Conservation (phyloP, 805 yeast species). For the Hanseniaspora clermontiae region DNA sequence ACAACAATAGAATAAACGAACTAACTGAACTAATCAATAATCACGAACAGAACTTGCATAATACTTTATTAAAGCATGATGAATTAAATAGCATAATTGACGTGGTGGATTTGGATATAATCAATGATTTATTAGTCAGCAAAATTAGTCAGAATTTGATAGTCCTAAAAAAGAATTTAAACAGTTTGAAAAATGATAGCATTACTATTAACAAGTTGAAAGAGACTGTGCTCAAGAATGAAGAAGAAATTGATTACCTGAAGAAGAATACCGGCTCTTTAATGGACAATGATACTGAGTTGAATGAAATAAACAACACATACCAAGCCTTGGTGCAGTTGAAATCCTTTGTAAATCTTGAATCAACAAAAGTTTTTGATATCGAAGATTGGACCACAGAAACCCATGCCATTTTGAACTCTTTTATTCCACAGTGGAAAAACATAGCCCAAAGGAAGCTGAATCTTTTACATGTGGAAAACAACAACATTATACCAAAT, state of each 20-base stretch:
- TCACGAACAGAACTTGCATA: neutral
- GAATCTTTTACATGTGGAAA: constrained; percentile 1
- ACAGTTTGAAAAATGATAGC: neutral
- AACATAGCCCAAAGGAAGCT: constrained; percentile 2
- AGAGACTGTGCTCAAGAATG: neutral
- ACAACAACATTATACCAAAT: neutral
- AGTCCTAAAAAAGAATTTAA: neutral
- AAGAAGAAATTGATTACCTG: neutral
- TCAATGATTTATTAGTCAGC: neutral
- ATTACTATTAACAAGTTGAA: neutral
- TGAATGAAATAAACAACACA: neutral
- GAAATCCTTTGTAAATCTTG: neutral
- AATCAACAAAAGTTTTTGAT: neutral
- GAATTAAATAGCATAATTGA: neutral
- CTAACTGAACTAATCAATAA: neutral
- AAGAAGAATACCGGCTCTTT: neutral
- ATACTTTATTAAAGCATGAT: too few species aligned
- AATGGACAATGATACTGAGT: neutral
- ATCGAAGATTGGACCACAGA: neutral
- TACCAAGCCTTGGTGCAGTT: neutral
- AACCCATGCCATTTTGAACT: neutral
- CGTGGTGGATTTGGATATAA: neutral
- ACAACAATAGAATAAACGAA: neutral
- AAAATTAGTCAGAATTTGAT: neutral
- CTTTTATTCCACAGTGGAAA: constrained; percentile 1